Base-by-base conservation (phyloP, 2,329 filamentous ascomycete genomes). In the Cercospora citrullina region DNA sequence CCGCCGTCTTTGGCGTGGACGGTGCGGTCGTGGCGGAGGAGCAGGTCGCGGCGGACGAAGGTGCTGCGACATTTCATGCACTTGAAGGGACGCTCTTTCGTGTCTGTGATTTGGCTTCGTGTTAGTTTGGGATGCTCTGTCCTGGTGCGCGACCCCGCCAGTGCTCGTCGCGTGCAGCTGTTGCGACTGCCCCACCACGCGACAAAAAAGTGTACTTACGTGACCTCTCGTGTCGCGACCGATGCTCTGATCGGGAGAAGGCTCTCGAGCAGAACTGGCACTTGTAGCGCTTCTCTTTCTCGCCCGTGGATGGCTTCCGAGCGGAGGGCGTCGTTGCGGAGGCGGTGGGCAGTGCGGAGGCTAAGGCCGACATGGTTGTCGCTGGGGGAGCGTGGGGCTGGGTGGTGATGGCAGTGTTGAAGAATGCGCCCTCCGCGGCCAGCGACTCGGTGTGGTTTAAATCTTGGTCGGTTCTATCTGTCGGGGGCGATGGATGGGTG, bases 1-100 rank as follows among this genome's bases (percentile, higher is more conserved):
- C 95, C 94, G 75, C 94, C 94, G 83, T 99, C 95, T 83, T 98
- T 98, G 71, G 95, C 95, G 82, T 99, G 95, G 72, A 99, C 95
- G 72, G 95, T 99, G 77, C 95, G 92, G 82, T 99, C 95, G 84
- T 99, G 95, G 80, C 95, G 91, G 74, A 99, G 89, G 63, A 99
- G 89, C 71, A 99, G 87, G 83, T 99, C 95, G 82, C 95, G 92
- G 80, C 95, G 92, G 76, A 99, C 95, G 80, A 99, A 99, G 70
- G 95, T 99, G 85, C 94, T 97, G 78, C 94, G 88, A 82, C 95
- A 99, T 84, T 99, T 99, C 84, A 93, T 87, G 83, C 95, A 99
- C 81, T 98, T 98, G 87, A 99, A 99, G 42, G 95, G 95, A 71
- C 95, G 90, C 82, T 98, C 95, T 83, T 99, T 99, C 72, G 95